Conservation (phyloP, 208 protist genomes). For the Trypanosoma avium region DNA sequence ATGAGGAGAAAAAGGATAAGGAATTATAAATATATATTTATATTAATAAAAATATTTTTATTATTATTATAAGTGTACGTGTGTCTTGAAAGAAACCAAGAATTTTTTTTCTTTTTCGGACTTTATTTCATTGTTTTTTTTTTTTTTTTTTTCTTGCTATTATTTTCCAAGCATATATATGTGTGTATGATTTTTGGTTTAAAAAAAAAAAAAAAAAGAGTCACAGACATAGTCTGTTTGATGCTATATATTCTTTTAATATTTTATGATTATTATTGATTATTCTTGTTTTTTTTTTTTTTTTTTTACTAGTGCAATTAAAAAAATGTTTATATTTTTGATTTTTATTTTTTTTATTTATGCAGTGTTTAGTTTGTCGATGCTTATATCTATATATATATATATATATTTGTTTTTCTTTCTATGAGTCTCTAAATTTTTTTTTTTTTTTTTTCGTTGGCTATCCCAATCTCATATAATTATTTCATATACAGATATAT, state of each 20-base stretch:
- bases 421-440: not conserved
- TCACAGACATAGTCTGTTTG: too few species aligned
- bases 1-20: not conserved
- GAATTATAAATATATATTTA: not conserved
- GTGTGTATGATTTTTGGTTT: not conserved
- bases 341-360: slow-evolving; percentile 5
- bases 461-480: too few species aligned
- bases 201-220: too few species aligned
- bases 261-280: too few species aligned
- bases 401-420: not conserved
- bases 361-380: too few species aligned
- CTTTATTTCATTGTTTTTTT: slow-evolving; percentile 5
- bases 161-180: slow-evolving; percentile 1
- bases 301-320: not conserved
- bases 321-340: slow-evolving; percentile 3
- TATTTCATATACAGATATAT: too few species aligned
- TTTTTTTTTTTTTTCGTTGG: slow-evolving; percentile 1
- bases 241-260: too few species aligned
- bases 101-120: not conserved
- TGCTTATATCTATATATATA: not conserved
- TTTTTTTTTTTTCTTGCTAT: slow-evolving; percentile 13
- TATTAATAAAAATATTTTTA: not conserved
- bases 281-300: too few species aligned
- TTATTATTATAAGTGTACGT: not conserved
- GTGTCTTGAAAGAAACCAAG: not conserved